Evolutionary conservation across 495 filamentous ascomycete species (phyloP), one percentile per base, ranked within the genome.

Genomic region (Endocarpon pusillum): DNA sequence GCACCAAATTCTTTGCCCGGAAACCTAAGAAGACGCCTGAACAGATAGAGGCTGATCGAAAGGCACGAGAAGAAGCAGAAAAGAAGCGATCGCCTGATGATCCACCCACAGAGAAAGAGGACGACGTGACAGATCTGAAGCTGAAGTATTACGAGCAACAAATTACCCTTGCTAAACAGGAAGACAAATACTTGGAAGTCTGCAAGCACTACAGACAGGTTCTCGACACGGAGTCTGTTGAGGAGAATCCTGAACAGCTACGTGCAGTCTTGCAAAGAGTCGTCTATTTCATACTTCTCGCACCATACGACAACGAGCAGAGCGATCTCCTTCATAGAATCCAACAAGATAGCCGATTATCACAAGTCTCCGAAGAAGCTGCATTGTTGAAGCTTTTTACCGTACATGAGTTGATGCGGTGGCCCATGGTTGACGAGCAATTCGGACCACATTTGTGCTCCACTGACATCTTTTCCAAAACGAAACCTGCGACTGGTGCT

Each of bases 141-240:
- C 68, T 97, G 41, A 75, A 73, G 39, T 97, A 86, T 58, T 97
- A 92, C 57, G 83, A 91, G 55, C 89, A 94, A 53, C 89, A 96
- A 52, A 94, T 96, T 46, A 74, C 70, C 17, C 62, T 96, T 26
- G 78, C 89, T 21, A 94, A 94, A 64, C 89, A 97, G 42, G 89
- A 97, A 36, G 73, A 80, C 58, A 94, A 91, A 55, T 97, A 96
- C 47, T 72, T 97, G 17, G 87, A 96, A 39, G 84, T 72, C 11
- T 96, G 89, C 70, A 97, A 97, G 56, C 74, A 96, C 58, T 97
- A 94, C 54, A 67, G 85, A 43, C 83, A 94, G 51, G 87, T 97
- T 19, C 57, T 96, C 42, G 85, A 96, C 53, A 97, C 89, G 1
- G 84, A 91, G 51, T 79, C 84, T 9, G 81, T 97, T 3, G 79